Conservation (phyloP, 176 grass and related monocot species). For the Otatea glauca region DNA sequence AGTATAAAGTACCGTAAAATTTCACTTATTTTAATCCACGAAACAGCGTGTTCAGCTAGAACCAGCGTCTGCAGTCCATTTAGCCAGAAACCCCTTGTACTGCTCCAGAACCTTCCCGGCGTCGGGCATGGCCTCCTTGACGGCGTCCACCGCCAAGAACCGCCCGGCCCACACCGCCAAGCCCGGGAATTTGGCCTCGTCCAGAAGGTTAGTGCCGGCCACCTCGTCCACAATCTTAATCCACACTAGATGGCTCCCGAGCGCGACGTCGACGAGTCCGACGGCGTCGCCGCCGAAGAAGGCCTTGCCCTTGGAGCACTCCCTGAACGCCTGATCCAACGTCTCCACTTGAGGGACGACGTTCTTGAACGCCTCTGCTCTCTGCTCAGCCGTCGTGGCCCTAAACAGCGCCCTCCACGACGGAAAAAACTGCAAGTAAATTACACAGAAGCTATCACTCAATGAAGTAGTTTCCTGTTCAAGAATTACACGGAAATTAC, state of each 20-base stretch:
- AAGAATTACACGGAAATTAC: too few relatives aligned
- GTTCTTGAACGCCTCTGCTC: constrained; percentile 38
- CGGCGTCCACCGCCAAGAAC: constrained; percentile 46
- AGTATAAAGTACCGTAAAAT: too few relatives aligned
- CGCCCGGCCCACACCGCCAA: constrained; percentile 55
- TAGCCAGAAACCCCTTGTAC: constrained; percentile 42
- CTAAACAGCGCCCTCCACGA: constrained; percentile 25
- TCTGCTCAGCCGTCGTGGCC: constrained; percentile 48
- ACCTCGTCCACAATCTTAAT: constrained; percentile 45
- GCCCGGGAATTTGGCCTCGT: constrained; percentile 38
- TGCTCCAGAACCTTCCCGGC: constrained; percentile 32
- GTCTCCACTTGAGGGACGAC: constrained; percentile 22
- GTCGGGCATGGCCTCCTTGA: constrained; percentile 44
- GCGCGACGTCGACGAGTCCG: constrained; percentile 51
- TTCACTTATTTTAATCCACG: background rate
- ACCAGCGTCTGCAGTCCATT: constrained; percentile 15
- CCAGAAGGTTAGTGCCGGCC: constrained; percentile 39
- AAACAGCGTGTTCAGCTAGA: background rate
- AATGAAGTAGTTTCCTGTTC: too few relatives aligned
- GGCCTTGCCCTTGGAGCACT: constrained; percentile 43
- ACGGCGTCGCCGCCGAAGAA: constrained; percentile 51
- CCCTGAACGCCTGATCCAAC: constrained; percentile 46
- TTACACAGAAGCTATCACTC: too few relatives aligned
- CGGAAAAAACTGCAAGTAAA: constrained; percentile 35
- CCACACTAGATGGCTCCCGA: constrained; percentile 54